These are phyloP conservation scores for Retiboletus flavoniger DNA, from an alignment of 1,284 basidiomycete genomes.

Conservation along the genomic window DNA sequence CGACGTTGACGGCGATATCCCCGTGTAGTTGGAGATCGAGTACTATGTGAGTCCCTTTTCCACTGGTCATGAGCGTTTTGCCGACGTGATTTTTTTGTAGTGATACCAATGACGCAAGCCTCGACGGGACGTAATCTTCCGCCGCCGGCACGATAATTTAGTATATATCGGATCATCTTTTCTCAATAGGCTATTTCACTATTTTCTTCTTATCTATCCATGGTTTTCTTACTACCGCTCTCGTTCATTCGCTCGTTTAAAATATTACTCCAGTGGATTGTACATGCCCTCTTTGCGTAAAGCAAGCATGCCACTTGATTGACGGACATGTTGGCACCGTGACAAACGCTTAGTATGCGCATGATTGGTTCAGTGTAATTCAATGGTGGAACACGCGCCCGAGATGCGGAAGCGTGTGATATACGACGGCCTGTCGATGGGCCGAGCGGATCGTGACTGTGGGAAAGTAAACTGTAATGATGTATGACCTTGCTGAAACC, in stretches of 20 bases:
- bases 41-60: constrained; percentile 57
- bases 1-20: constrained; percentile 3
- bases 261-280: constrained; percentile 9
- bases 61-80: neutral
- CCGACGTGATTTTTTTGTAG: constrained; percentile 12
- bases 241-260: neutral
- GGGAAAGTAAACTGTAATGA: neutral
- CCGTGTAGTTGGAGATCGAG: constrained; percentile 68
- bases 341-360: too few species aligned
- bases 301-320: neutral
- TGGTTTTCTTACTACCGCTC: neutral
- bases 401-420: neutral
- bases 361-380: too few species aligned
- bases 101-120: constrained; percentile 25
- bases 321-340: too few species aligned
- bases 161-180: constrained; percentile 13
- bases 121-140: constrained; percentile 6
- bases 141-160: constrained; percentile 8
- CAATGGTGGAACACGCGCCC: neutral
- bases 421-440: neutral
- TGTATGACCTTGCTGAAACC: neutral
- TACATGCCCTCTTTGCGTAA: too few species aligned
- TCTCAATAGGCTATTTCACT: constrained; percentile 3
- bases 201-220: constrained; percentile 5
- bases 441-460: neutral